These are phyloP conservation scores for Paecilomyces formosus DNA, from an alignment of 2,329 filamentous ascomycete genomes.

Conservation along the genomic window DNA sequence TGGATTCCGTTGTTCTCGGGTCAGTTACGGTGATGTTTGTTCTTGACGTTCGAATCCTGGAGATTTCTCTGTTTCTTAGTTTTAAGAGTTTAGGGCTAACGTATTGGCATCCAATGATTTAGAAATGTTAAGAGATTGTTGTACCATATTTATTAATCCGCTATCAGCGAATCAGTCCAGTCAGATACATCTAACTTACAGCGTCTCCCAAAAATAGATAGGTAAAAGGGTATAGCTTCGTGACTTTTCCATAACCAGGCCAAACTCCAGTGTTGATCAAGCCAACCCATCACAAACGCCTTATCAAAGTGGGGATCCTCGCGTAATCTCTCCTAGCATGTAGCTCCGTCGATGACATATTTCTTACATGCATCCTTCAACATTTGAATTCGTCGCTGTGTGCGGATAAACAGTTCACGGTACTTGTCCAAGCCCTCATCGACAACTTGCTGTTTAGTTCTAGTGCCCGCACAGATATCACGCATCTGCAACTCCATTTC, in stretches of 20 bases:
- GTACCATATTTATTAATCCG: no score
- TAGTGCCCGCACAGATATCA: slow-evolving; percentile 83
- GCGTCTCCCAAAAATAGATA: neutral
- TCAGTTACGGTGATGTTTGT: neutral
- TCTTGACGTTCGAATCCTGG: neutral
- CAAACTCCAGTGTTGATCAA: neutral
- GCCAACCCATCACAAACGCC: neutral
- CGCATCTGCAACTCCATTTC: slow-evolving; percentile 98
- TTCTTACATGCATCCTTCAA: slow-evolving; percentile 53
- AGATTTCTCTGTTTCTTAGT: neutral
- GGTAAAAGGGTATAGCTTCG: neutral
- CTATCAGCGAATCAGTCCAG: neutral
- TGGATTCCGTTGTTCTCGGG: neutral
- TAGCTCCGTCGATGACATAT: slow-evolving; percentile 41
- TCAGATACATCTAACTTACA: neutral
- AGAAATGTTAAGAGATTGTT: no score
- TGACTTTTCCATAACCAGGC: neutral
- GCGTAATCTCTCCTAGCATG: neutral
- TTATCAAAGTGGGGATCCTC: neutral
- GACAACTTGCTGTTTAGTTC: slow-evolving; percentile 66
- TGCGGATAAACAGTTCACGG: slow-evolving; percentile 74
- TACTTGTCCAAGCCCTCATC: slow-evolving; percentile 82
- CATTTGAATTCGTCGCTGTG: slow-evolving; percentile 63
- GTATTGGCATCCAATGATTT: no score
- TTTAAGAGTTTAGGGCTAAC: no score